Percentiles rank a stretch among this genome's conserved stretches.
Conservation (phyloP, 1,284 basidiomycete species). For the Ganoderma resinaceum region DNA sequence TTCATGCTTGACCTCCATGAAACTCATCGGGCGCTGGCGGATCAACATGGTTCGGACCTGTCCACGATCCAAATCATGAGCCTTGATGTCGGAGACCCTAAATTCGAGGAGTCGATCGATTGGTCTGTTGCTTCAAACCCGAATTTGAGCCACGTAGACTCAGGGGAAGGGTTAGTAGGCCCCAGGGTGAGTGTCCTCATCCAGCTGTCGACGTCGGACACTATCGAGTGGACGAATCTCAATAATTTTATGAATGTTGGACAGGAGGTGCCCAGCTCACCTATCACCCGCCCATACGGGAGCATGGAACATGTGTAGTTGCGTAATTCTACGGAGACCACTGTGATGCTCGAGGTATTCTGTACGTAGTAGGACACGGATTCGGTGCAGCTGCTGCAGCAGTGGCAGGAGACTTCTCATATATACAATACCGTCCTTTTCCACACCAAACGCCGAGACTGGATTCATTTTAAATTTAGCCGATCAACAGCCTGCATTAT, state of each 20-base stretch:
- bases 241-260: not conserved
- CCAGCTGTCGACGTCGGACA: not conserved
- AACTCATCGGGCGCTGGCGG: not conserved
- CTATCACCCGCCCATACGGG: not conserved
- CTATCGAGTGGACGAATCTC: not conserved
- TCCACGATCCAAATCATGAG: not conserved
- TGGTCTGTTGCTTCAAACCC: not conserved
- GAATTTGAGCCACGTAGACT: not conserved
- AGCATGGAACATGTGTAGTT: not conserved
- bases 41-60: not conserved
- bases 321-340: not conserved
- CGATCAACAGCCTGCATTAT: too few species aligned
- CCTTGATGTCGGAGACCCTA: not conserved
- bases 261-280: not conserved
- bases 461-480: too few species aligned
- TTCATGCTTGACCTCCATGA: slow-evolving; percentile 5
- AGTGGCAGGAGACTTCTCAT: not conserved
- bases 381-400: too few species aligned
- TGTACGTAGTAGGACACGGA: too few species aligned
- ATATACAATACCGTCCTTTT: not conserved
- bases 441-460: not conserved
- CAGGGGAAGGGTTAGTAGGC: not conserved
- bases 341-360: too few species aligned
- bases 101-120: not conserved
- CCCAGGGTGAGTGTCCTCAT: not conserved